A percentile compares a stretch with the other conserved stretches of the same genome.
These are phyloP conservation scores for Salix exigua DNA, from an alignment of 345 rosid genomes.

Conservation along the genomic window DNA sequence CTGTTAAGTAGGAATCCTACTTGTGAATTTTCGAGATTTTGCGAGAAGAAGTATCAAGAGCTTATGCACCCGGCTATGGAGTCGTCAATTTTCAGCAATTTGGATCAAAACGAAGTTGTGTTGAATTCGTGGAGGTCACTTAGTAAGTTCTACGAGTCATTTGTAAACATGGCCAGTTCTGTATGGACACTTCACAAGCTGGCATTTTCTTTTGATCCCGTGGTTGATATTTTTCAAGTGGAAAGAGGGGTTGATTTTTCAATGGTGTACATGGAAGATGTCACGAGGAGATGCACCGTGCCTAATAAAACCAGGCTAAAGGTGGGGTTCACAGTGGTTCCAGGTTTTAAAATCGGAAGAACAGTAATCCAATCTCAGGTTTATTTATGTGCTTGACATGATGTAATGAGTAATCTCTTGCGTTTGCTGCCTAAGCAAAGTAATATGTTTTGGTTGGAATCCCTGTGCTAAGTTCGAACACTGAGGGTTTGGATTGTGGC, in stretches of 20 bases:
- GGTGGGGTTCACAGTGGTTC: conserved; percentile 88
- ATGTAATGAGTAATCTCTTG: conserved; percentile 36
- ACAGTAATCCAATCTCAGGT: conserved; percentile 77
- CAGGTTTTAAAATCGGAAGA: conserved; percentile 78
- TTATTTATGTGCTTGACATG: conserved; percentile 51
- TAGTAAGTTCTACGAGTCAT: conserved; percentile 62
- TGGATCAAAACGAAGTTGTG: conserved; percentile 64
- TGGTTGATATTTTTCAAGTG: conserved; percentile 77
- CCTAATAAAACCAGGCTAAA: conserved; percentile 41
- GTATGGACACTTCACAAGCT: conserved; percentile 75
- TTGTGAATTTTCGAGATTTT: conserved; percentile 71
- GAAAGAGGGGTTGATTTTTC: conserved; percentile 80
- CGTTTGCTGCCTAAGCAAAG: neutral
- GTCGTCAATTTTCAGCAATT: conserved; percentile 67
- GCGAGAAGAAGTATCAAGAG: conserved; percentile 82
- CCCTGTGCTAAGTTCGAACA: neutral
- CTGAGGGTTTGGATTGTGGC: conserved; percentile 4
- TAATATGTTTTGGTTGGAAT: conserved; percentile 2
- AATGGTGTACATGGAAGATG: conserved; percentile 82
- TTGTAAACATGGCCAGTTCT: conserved; percentile 81
- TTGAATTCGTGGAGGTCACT: conserved; percentile 85
- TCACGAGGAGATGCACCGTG: conserved; percentile 33
- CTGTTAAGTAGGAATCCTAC: conserved; percentile 57
- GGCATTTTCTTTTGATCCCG: conserved; percentile 80
- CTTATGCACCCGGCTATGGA: conserved; percentile 88